Evolutionary conservation across 768 basidiomycete species (phyloP), one percentile per base, ranked within the genome.

Genomic region (Heimioporus sp.): DNA sequence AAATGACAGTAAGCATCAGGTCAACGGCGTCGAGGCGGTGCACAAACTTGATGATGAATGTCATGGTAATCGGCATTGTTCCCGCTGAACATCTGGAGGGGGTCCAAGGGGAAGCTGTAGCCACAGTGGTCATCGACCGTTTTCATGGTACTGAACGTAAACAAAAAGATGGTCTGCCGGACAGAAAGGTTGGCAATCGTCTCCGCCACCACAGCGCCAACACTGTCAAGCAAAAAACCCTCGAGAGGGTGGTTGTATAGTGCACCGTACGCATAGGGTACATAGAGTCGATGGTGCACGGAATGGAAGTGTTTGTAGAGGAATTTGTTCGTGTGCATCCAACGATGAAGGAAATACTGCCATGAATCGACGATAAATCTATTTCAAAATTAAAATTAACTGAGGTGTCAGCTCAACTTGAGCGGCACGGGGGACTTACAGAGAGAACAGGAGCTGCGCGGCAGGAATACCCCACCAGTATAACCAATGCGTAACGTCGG

Each of bases 21-120:
- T 17, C 48, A 19, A 7, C 13, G 16, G 51, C 11, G 4, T 32
- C 3, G 10, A 5, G n/a, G 21, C 45, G 10, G 35, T 19, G 24
- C 13, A 72, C 71, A 61, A 51, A 87, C 90, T 78, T 95, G 93
- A 69, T 98, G 96, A 64, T 98, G 96, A 54, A 98, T 97, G 68
- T 98, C 96, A 67, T 98, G 96, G 70, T 96, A 99, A 70, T 96
- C 92, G 1, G 94, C 89, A 66, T 92, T 97, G 67, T 99, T 99
- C 4, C 77, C 72, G 45, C 85, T 90, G 49, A 98, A 56, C 63
- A 90, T 63, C 69, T 98, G 96, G 24, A 94, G 71, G 0, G 95
- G 97, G 63, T 99, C 97, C 72, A 87, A 96, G 41, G 94, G 92
- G 12, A 98, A 70, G 30, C 69, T 76, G 66, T 96, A 98, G 4